Evolutionary conservation across 2,329 filamentous ascomycete genomes (phyloP), one percentile per base, ranked within the genome.

Genomic region (Aquanectria penicillioides): DNA sequence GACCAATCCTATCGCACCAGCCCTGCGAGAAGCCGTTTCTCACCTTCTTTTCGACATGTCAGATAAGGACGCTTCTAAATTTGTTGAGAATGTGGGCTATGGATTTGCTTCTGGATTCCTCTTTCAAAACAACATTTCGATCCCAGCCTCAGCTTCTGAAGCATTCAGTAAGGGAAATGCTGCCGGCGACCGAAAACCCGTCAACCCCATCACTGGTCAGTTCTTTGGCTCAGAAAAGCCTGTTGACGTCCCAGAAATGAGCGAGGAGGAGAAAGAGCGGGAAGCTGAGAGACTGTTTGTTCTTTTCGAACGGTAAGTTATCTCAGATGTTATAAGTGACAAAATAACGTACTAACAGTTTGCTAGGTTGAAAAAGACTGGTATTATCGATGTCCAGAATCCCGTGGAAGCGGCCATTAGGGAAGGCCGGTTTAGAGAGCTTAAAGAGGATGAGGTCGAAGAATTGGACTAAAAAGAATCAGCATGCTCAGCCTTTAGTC

Each of bases 51-150:
- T 96, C 73, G 91, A 96, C 64, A 82, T 98, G 23, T 97, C 93
- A 0, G 90, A 89, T 63, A 91, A 89, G 67, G 89, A 97, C 68
- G 86, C 94, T 0, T 85, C 84, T 13, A 90, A 83, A 25, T 95
- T 97, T 70, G 91, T 98, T 1, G 84, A 91, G 48, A 97, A 97
- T 66, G 92, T 99, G 11, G 95, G 95, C 0, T 99, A 97, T 72
- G 95, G 95, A 0, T 97, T 92, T 71, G 95, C 95, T 0, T 92
- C 93, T 0, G 95, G 95, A 0, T 97, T 95, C 72, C 80, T 99
- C 13, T 89, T 94, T 78, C 89, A 91, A 62, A 91, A 94, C 62
- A 92, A 95, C 53, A 87, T 98, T 11, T 83, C 89, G 0, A 81
- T 97, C 18, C 92, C 93, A 0, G 82, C 88, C 57, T 88, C 83